Base-by-base conservation (phyloP, 2,329 filamentous ascomycete genomes). In the Ilyonectria mors-panacis region DNA sequence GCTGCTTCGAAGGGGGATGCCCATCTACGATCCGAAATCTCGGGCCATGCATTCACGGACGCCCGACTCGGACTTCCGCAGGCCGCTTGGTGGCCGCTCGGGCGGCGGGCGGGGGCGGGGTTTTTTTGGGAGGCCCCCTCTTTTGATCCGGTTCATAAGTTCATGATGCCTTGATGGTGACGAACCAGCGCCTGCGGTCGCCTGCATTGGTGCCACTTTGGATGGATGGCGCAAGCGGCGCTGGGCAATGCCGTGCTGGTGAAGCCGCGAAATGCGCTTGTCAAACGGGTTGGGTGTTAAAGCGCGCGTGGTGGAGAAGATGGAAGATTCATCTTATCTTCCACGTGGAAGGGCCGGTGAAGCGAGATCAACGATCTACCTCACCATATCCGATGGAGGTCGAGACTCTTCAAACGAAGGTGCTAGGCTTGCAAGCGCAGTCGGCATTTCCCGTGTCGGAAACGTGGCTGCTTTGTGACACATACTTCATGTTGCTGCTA, bases 211-310 rank as follows among this genome's bases (percentile, higher is more conserved):
- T 30, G 23, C 58, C 47, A 63, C 64, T 37, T 42, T 47, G 39
- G 13, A 19, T 21, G 23, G 26, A 66, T 66, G 64, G 54, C 64
- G 59, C 50, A 66, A 63, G 64, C 63, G 57, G 44, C 35, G 39
- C 39, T 59, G 30, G 37, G 30, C 23, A 47, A 50, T 61, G 54
- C 61, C 59, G 59, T 63, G 61, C 61, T 57, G 57, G 12, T 58
- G 54, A 51, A 54, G 45, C 15, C 37, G 48, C 28, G 28, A 23
- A 23, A 35, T 21, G 39, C 37, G 48, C 37, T 35, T 39, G 45
- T 39, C 56, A 23, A 50, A 50, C 33, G 39, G n/a, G n/a, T n/a
- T n/a, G 37, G 15, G 39, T n/a, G 39, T 23, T n/a, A 26, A 17
- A 26, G 21, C 21, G 55, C 44, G 56, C 28, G 8, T 15, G 6